Evolutionary conservation across 306 rosid genomes (phyloP), one percentile per base, ranked within the genome.

Genomic region (Echinosophora koreensis): DNA sequence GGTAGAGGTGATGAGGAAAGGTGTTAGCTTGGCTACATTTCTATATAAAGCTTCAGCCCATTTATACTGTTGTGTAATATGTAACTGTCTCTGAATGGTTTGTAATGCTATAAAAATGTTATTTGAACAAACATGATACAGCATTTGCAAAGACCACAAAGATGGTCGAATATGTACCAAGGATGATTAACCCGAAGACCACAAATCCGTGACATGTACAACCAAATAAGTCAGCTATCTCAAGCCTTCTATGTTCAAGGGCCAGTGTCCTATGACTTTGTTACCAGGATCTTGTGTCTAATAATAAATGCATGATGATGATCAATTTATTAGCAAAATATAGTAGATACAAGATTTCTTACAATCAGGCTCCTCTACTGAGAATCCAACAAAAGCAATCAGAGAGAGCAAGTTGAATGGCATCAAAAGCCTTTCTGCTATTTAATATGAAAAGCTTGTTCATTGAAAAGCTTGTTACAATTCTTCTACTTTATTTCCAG

Each of bases 1-100:
- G 30, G 32, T 30, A 57, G 80, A 34, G 78, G 80, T 58, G 76
- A 78, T 67, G 82, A 77, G 30, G 68, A 73, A 82, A 81, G 79
- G 78, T 63, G 76, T 67, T 80, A 86, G 84, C 72, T 49, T 49
- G 70, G 56, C 51, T 35, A 44, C 16, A 18, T 17, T 60, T 35
- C 8, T 59, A 70, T 28, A 47, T 58, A 63, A 69, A 22, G 73
- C 54, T 44, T 81, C 32, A n/a, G 66, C 81, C 5, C 58, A 61
- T 83, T 42, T 28, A 76, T 68, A 74, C 58, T 72, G 39, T 56
- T 75, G 84, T 80, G 17, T 49, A 42, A 44, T 62, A 28, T 51
- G 15, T 47, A 56, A 35, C 69, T 55, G 8, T 81, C 62, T 77
- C 13, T 34, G 3, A 47, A 28, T 54, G 39, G 30, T 54, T 71